Evolutionary conservation across 2,329 filamentous ascomycete species (phyloP), one percentile per base, ranked within the genome.

Genomic region (Penicillium sumatraense): DNA sequence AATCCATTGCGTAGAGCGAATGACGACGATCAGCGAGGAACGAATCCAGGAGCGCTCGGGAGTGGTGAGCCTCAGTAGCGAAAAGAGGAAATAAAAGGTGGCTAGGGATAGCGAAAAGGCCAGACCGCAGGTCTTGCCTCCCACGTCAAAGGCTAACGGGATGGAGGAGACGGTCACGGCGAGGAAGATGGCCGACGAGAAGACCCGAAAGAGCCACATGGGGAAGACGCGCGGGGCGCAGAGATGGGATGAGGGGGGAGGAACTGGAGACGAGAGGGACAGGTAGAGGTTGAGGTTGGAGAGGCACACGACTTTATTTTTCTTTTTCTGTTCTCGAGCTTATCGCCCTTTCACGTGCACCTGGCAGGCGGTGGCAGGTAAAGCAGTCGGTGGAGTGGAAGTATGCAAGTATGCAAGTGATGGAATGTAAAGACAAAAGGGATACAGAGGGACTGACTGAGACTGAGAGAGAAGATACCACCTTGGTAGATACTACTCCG

Each of bases 121-220:
- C 70, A 99, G 83, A 56, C 95, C 95, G 71, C 92, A 96, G 67
- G 95, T 93, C 69, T 91, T 88, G 59, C 95, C 95, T 72, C 95
- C 95, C 69, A 98, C 93, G 85, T 99, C 95, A 80, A 98, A 98
- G 69, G 93, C 91, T 72, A 99, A 88, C 59, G 95, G 95, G 72
- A 99, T 95, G 59, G 92, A 96, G 72, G 98, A 89, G 71, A 98
- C 87, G 75, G 97, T 92, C 78, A 90, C 90, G 77, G 93, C 84
- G 68, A 98, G 87, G 79, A 97, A 98, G 77, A 91, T 78, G 72
- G 88, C 82, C 78, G 91, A 91, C 71, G 91, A 91, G 66, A 93
- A 72, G 73, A 89, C 83, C 73, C 89, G 88, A 76, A 93, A 86
- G 76, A 93, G 82, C 89, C 89, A 92, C 90, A 96, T 96, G 77